Percentiles rank a stretch among this genome's conserved stretches.
Evolutionary conservation across 352 stramenopile genomes (phyloP).

Genomic region (Lagenidium giganteum): DNA sequence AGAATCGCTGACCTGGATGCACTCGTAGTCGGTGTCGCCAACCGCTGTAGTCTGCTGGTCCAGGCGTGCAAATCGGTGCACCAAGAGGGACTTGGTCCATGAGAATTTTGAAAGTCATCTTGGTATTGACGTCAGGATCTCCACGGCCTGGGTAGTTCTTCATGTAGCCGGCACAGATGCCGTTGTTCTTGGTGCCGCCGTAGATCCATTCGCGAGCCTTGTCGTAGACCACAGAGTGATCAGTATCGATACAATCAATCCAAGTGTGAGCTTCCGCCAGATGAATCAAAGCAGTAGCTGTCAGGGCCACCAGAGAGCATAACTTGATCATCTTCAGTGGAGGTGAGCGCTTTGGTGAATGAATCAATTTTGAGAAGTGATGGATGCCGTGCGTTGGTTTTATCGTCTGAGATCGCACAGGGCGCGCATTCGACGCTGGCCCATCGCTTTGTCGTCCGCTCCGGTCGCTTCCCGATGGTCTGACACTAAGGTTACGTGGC

Average conservation of each 20-base stretch:
- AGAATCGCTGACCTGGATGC: slow-evolving; percentile 24
- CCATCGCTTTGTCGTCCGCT: too few relatives aligned
- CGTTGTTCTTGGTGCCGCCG: slow-evolving; percentile 23
- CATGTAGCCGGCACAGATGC: slow-evolving; percentile 47
- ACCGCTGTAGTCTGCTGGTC: slow-evolving; percentile 15
- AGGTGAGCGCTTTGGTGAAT: too few relatives aligned
- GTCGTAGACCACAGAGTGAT: slow-evolving; percentile 46
- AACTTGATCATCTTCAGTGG: too few relatives aligned
- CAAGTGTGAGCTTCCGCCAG: slow-evolving; percentile 54
- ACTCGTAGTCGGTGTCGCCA: slow-evolving; percentile 11
- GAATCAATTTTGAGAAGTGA: too few relatives aligned
- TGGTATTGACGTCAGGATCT: slow-evolving; percentile 18
- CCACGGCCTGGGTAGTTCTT: slow-evolving; percentile 50
- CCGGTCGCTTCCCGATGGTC: too few relatives aligned
- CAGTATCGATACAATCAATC: slow-evolving; percentile 64
- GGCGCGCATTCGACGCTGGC: too few relatives aligned
- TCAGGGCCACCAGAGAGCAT: too few relatives aligned
- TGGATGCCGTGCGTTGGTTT: too few relatives aligned
- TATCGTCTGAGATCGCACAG: too few relatives aligned
- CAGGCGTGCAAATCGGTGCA: slow-evolving; percentile 23
- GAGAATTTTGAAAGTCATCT: slow-evolving; percentile 45
- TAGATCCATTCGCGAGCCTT: slow-evolving; percentile 40
- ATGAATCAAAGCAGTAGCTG: too few relatives aligned
- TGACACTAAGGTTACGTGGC: too few relatives aligned
- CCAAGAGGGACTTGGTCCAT: slow-evolving; percentile 21